Conservation (phyloP, 129 eudicot genomes). For the Artemisia argyi region DNA sequence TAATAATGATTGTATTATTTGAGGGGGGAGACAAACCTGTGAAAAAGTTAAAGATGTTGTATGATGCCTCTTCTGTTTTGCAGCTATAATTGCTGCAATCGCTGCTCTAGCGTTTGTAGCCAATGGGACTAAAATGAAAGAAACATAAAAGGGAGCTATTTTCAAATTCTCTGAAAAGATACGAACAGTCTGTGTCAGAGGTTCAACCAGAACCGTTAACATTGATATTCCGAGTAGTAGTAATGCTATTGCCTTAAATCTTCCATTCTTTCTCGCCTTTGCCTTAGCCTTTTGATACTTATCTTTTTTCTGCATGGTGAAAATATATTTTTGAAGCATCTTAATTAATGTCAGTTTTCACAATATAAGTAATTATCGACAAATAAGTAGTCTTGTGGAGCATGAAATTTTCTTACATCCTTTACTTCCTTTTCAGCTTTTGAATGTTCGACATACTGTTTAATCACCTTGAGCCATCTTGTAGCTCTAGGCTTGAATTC, state of each 20-base stretch:
- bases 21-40: slow-evolving; percentile 43
- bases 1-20: not conserved
- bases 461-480: not conserved
- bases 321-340: not conserved
- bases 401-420: not conserved
- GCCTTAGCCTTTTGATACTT: too few species aligned
- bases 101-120: slow-evolving; percentile 66
- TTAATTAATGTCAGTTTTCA: too few species aligned
- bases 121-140: slow-evolving; percentile 54
- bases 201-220: slow-evolving; percentile 50
- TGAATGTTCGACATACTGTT: not conserved
- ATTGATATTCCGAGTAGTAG: slow-evolving; percentile 45
- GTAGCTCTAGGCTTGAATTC: not conserved
- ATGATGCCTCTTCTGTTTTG: slow-evolving; percentile 35
- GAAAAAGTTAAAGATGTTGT: slow-evolving; percentile 64
- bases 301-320: too few species aligned
- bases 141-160: slow-evolving; percentile 50
- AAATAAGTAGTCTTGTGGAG: not conserved
- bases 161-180: slow-evolving; percentile 41
- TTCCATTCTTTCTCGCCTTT: slow-evolving; percentile 21
- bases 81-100: slow-evolving; percentile 51
- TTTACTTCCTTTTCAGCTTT: not conserved
- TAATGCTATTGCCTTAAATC: slow-evolving; percentile 29
- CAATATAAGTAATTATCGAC: not conserved
- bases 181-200: slow-evolving; percentile 52